These are phyloP conservation scores for Lecanicillium sp. DNA, from an alignment of 2,329 filamentous ascomycete genomes.

Conservation along the genomic window DNA sequence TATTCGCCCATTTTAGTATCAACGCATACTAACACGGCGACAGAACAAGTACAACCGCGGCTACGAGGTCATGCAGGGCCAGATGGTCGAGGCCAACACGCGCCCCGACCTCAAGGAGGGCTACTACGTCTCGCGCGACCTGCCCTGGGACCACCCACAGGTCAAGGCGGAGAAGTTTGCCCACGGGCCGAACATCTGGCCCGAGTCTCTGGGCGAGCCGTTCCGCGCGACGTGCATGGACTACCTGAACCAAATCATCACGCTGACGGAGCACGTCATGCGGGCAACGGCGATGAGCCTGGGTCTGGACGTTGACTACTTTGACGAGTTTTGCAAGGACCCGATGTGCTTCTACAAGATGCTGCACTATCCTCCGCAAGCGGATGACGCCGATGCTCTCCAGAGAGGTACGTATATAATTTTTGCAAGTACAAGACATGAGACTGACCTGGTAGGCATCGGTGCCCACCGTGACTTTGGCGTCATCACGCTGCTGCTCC, in stretches of 20 bases:
- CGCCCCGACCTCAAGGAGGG: constrained; percentile 42
- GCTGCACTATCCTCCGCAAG: constrained; percentile 44
- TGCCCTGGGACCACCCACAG: constrained; percentile 34
- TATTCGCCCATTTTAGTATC: not conserved
- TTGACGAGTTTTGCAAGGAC: constrained; percentile 37
- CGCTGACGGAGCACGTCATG: constrained; percentile 35
- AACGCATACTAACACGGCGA: not conserved
- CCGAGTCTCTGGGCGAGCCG: constrained; percentile 26
- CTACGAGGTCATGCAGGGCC: constrained; percentile 42
- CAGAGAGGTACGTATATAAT: not conserved
- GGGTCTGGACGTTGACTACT: constrained; percentile 34
- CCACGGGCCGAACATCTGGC: constrained; percentile 39
- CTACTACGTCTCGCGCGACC: constrained; percentile 31
- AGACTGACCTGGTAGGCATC: constrained; percentile 20
- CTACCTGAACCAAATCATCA: constrained; percentile 35
- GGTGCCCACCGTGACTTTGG: constrained; percentile 46
- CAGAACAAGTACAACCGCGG: constrained; percentile 38
- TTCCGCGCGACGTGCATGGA: constrained; percentile 34
- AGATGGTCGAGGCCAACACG: constrained; percentile 38
- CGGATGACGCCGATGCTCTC: constrained; percentile 23
- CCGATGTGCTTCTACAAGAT: constrained; percentile 32
- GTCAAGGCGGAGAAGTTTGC: constrained; percentile 32
- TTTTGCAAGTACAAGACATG: constrained; percentile 9
- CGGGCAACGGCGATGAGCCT: constrained; percentile 37
- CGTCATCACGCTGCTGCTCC: constrained; percentile 50